phyloP scores from a whole-genome alignment of 805 yeast species.

The Priceomyces carsonii region DNA sequence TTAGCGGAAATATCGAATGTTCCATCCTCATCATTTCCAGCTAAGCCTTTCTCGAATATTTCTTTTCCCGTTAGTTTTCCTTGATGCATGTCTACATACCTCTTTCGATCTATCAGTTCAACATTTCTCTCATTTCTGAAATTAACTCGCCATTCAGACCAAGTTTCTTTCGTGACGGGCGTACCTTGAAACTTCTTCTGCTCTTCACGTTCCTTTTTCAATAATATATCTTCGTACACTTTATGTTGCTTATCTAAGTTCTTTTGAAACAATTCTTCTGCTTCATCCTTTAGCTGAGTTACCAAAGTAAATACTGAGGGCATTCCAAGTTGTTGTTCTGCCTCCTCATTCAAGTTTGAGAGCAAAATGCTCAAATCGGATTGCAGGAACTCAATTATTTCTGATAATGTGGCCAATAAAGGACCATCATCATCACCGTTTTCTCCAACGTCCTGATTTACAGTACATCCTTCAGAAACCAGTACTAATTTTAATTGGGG shows the following conservation, averaged over 20 bases:
- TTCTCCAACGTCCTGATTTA: constrained; percentile 47
- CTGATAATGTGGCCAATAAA: constrained; percentile 55
- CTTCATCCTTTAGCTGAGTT: constrained; percentile 76
- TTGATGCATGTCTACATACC: constrained; percentile 58
- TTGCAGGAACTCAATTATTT: constrained; percentile 53
- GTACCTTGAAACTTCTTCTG: constrained; percentile 92
- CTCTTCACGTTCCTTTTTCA: constrained; percentile 73
- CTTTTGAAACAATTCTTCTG: constrained; percentile 65
- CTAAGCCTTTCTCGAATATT: constrained; percentile 88
- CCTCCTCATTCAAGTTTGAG: constrained; percentile 52
- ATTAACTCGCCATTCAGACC: constrained; percentile 63
- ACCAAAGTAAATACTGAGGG: constrained; percentile 86
- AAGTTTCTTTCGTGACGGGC: constrained; percentile 79
- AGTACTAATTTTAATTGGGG: constrained; percentile 55
- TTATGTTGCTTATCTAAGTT: constrained; percentile 57
- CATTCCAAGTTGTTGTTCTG: constrained; percentile 81
- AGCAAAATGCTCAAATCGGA: constrained; percentile 46
- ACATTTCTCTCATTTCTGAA: constrained; percentile 75
- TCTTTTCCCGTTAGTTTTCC: constrained; percentile 86
- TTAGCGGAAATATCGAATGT: constrained; percentile 14
- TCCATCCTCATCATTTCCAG: constrained; percentile 55
- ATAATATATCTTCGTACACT: constrained; percentile 56
- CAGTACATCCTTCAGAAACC: constrained; percentile 12
- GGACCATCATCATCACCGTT: constrained; percentile 41
- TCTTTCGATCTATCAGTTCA: constrained; percentile 55